Evolutionary conservation across 1,284 basidiomycete species (phyloP), one percentile per base, ranked within the genome.

Genomic region (Naganishia liquefaciens): DNA sequence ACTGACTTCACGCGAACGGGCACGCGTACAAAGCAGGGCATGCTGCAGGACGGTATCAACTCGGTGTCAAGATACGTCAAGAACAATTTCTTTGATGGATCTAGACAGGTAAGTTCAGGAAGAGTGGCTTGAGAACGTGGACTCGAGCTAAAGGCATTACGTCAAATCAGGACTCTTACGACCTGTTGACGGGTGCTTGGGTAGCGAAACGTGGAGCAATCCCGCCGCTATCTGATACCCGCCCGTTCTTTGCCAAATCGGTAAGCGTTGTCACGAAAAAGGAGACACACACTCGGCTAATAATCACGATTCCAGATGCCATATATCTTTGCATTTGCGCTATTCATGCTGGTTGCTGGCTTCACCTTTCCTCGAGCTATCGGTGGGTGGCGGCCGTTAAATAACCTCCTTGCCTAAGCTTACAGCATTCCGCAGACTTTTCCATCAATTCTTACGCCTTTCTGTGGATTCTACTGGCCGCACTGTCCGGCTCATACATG

Each of bases 31-130:
- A 85, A 82, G 60, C 85, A 87, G 68, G 95, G 95, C 30, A 77
- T 83, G 30, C 72, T 96, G 53, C 87, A 93, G 73, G 96, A 99
- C 78, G 91, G 92, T 0, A 82, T 87, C 77, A 99, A 98, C 78
- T 89, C 89, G 21, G 76, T 87, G 2, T 84, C 88, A 79, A 86
- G 96, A 68, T 99, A 99, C 76, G 75, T 97, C 70, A 93, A 89
- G 82, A 99, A 99, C 82, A 99, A 97, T 77, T 94, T 93, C 81
- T 91, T 97, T 73, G 96, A 99, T 76, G 96, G 96, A 6, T 84
- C 92, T 58, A 82, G 94, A 73, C 93, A 91, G 82, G 88, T 87
- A 73, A 71, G 81, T 74, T 49, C 25, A 52, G 23, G 63, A 19
- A 37, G 62, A 25, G 53, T 21, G 21, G 50, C 30, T 39, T 19